These are phyloP conservation scores for Lithospermum erythrorhizon DNA, from an alignment of 257 asterid genomes.

Conservation along the genomic window DNA sequence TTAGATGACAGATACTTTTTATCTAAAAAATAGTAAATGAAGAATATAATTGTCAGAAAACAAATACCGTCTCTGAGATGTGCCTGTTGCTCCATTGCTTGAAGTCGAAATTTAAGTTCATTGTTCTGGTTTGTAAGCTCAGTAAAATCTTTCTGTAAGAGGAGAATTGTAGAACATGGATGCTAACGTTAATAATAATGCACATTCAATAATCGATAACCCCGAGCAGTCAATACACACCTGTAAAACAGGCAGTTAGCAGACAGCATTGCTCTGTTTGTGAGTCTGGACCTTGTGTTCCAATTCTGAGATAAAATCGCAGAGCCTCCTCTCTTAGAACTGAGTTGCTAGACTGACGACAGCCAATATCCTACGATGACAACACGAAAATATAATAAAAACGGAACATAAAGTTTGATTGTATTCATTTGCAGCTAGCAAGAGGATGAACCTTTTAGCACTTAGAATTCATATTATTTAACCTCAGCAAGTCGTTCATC, in stretches of 20 bases:
- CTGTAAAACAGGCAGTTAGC: conserved; percentile 61
- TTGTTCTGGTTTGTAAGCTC: conserved; percentile 53
- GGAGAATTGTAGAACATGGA: not conserved
- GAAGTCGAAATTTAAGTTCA: conserved; percentile 66
- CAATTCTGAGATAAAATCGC: conserved; percentile 56
- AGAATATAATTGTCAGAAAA: not conserved
- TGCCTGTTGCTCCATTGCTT: conserved; percentile 77
- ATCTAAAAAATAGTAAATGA: too few relatives aligned
- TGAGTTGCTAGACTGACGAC: conserved; percentile 73
- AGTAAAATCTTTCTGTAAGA: conserved; percentile 52
- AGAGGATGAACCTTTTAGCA: conserved; percentile 46
- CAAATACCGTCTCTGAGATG: conserved; percentile 63
- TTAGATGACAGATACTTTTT: not conserved
- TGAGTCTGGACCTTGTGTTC: conserved; percentile 69
- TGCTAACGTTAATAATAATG: not conserved
- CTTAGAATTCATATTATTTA: conserved; percentile 52
- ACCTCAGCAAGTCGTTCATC: conserved; percentile 62
- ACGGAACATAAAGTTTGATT: not conserved
- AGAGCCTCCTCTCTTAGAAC: conserved; percentile 59
- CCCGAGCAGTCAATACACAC: conserved; percentile 22
- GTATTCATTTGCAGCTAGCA: not conserved
- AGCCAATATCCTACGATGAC: conserved; percentile 44
- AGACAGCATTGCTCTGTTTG: conserved; percentile 66
- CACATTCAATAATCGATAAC: not conserved
- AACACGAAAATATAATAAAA: conserved; percentile 3